Base-by-base conservation (phyloP, 352 stramenopile genomes). In the Globisporangium rhizosaccharum region DNA sequence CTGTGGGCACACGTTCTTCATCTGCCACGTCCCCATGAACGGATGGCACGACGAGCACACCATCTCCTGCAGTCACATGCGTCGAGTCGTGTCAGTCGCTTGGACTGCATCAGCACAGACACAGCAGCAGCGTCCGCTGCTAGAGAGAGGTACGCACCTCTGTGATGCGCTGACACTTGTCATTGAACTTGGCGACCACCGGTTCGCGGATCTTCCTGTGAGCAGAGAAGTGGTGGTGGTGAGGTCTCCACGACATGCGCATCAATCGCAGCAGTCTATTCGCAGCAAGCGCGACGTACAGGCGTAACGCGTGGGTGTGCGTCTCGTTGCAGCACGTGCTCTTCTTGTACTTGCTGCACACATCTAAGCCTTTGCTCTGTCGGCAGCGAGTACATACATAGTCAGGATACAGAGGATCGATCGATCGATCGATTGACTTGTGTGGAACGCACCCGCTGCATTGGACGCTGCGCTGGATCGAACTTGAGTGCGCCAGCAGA, bases 291-390 rank as follows among this genome's bases (percentile, higher is more conserved):
- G 17, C 33, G 14, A 75, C 75, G 56, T 70, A 91, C 82, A 88
- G 61, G 37, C 80, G 76, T 23, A 94, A 66, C 56, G 80, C 53
- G 42, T 85, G 65, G 17, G 59, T 64, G 61, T 94, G 85, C n/a
- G 73, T 84, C 61, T 69, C 75, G 50, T 91, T 86, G 61, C 85
- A 94, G 72, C 85, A 91, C 60, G 82, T 92, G 70, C 81, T 91
- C 58, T 85, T 78, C 41, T 63, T 64, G 67, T 94, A 94, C 60
- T 94, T 89, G 66, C 67, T 83, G 65, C 84, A 93, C 14, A 92
- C 76, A 37, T 93, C 80, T 53, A 93, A 69, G 1, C 73, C 70
- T 33, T 85, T 81, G 26, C 53, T 79, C 82, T 88, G 49, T 53
- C n/a, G 26, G 10, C 37, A 33, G 6, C 28, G 28, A 33, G 28